Conservation (phyloP, 1,284 basidiomycete species). For the Waitea zeae region DNA sequence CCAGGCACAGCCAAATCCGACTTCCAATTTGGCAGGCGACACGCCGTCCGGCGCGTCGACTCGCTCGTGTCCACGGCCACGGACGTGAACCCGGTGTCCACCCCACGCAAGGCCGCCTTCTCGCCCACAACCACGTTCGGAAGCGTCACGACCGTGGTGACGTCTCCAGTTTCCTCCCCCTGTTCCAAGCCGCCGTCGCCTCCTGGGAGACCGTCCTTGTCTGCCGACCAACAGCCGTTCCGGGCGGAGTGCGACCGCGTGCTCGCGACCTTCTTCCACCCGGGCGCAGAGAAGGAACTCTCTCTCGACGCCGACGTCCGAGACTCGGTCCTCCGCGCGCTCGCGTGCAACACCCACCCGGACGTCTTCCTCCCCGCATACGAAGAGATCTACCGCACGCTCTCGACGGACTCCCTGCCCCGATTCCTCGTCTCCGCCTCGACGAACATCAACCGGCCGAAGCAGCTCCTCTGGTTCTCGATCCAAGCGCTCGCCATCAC, state of each 20-base stretch:
- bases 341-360: slow-evolving; percentile 18
- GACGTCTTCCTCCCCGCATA: slow-evolving; percentile 21
- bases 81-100: not conserved
- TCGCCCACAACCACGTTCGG: not conserved
- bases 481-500: slow-evolving; percentile 10
- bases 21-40: too few relatives aligned
- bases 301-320: slow-evolving; percentile 16
- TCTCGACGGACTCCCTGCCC: slow-evolving; percentile 15
- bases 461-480: slow-evolving; percentile 18
- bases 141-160: not conserved
- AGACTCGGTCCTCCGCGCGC: slow-evolving; percentile 14
- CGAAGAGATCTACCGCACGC: slow-evolving; percentile 14
- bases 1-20: too few relatives aligned
- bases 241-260: slow-evolving; percentile 16
- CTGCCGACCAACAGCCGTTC: slow-evolving; percentile 12
- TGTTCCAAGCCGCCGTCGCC: not conserved
- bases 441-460: slow-evolving; percentile 20
- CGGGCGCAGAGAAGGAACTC: slow-evolving; percentile 17
- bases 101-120: not conserved
- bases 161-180: not conserved
- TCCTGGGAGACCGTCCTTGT: slow-evolving; percentile 4
- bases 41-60: not conserved
- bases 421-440: slow-evolving; percentile 14
- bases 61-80: too few relatives aligned
- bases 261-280: slow-evolving; percentile 20